These are phyloP conservation scores for Fraxinus floribunda DNA, from an alignment of 305 asterid species.

Conservation along the genomic window DNA sequence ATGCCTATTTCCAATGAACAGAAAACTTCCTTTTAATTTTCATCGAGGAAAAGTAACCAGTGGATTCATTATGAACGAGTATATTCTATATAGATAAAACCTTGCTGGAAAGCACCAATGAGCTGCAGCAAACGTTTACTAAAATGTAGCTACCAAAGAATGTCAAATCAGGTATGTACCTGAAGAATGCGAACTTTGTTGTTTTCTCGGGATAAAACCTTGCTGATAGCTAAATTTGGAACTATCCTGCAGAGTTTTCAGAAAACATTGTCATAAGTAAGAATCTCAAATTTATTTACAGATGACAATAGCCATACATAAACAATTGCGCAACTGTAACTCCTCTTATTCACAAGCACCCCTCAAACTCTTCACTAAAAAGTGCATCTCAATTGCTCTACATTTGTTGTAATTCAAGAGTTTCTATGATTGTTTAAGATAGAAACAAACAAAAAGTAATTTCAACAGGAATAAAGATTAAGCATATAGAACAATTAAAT, in stretches of 20 bases:
- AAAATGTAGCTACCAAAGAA: neutral
- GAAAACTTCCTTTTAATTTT: neutral
- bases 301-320: neutral
- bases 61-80: neutral
- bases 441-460: neutral
- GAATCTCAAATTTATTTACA: neutral
- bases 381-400: constrained; percentile 3
- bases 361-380: neutral
- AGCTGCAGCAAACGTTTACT: neutral
- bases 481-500: neutral
- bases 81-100: neutral
- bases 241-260: constrained; percentile 67
- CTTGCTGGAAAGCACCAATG: neutral
- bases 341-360: neutral
- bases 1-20: neutral
- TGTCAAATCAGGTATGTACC: constrained; percentile 37
- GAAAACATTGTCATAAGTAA: neutral
- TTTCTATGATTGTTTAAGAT: neutral
- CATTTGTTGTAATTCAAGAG: neutral
- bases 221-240: constrained; percentile 94
- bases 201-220: constrained; percentile 80
- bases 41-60: neutral
- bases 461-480: neutral
- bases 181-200: constrained; percentile 87
- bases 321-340: neutral